Evolutionary conservation across 2,329 filamentous ascomycete genomes (phyloP), one percentile per base, ranked within the genome.

Genomic region (Fusarium decemcellulare): DNA sequence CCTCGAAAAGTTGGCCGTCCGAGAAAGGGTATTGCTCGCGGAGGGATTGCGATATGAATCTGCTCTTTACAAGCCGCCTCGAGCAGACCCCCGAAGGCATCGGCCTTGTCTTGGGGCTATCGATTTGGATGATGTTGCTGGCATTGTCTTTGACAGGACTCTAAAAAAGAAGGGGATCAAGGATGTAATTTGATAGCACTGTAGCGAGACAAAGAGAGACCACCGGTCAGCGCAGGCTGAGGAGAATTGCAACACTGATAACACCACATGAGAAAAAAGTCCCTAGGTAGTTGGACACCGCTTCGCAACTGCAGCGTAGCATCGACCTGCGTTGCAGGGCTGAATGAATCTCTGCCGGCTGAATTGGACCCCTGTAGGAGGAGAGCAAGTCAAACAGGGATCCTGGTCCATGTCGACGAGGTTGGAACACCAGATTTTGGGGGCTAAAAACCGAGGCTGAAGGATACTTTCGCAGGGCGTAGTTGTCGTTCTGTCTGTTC

Each of bases 121-220:
- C 9, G 18, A 63, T 10, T 11, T 60, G 34, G 40, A 60, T 11
- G 56, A 37, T 2, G 42, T 61, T 47, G 42, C 43, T 3, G 36
- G 42, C 8, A 54, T 60, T 11, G 32, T 43, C 8, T 54, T 61
- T 32, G 47, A 37, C 15, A 42, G 23, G 18, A 10, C 34, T 4
- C 4, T 52, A 10, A 46, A 56, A 44, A 53, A 53, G 47, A 29
- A 36, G 29, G 30, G 23, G 6, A 14, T 16, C 8, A 16, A 9
- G 29, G 37, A 40, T 14, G 11, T 29, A 54, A 16, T 16, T 8
- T 54, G 39, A 54, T 34, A 23, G 23, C 23, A 5, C 23, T 5
- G 23, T 23, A 23, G 23, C 5, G 23, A 23, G 23, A 23, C 23
- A 23, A 23, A 5, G 23, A 23, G 23, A 23, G 23, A 23, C 23